Evolutionary conservation across 163 green algal genomes (phyloP).

Genomic region (Chlorella variabilis): DNA sequence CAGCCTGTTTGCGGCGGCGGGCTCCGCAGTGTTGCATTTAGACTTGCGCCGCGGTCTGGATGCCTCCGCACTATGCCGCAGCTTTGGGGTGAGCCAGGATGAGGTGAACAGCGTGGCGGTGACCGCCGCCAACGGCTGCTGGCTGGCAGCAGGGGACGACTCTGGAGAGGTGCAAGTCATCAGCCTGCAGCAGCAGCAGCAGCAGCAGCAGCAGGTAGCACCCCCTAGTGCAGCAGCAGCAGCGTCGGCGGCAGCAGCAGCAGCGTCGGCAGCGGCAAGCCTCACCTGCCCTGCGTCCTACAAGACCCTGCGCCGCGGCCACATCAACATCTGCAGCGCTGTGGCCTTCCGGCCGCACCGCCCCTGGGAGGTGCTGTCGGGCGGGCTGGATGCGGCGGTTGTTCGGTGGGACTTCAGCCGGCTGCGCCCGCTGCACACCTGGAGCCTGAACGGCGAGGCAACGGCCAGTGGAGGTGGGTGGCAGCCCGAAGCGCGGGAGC

Average conservation of each 20-base stretch:
- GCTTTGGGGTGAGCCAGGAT: constrained; percentile 28
- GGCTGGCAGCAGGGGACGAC: constrained; percentile 55
- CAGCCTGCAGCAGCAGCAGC: constrained; percentile 19
- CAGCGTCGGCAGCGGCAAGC: not conserved
- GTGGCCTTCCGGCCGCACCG: constrained; percentile 45
- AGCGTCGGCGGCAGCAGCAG: not conserved
- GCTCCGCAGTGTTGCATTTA: constrained; percentile 9
- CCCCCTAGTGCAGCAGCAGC: not conserved
- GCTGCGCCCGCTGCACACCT: constrained; percentile 31
- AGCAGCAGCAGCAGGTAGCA: not conserved
- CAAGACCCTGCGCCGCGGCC: constrained; percentile 45
- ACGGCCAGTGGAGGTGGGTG: constrained; percentile 14
- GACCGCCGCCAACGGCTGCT: constrained; percentile 32
- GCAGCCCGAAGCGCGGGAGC: not conserved
- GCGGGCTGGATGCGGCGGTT: constrained; percentile 45
- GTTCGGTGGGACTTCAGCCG: constrained; percentile 49
- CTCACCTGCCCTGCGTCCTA: not conserved
- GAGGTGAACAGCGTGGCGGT: constrained; percentile 55
- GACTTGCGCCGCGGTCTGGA: constrained; percentile 38
- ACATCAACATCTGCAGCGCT: constrained; percentile 48
- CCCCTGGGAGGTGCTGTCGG: constrained; percentile 47
- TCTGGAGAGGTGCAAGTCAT: constrained; percentile 48
- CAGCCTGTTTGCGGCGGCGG: constrained; percentile 18
- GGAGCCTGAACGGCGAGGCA: constrained; percentile 37
- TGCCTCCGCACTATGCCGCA: not conserved